Evolutionary conservation across 148 eudicot species (phyloP), one percentile per base, ranked within the genome.

Genomic region (Bassia scoparia): DNA sequence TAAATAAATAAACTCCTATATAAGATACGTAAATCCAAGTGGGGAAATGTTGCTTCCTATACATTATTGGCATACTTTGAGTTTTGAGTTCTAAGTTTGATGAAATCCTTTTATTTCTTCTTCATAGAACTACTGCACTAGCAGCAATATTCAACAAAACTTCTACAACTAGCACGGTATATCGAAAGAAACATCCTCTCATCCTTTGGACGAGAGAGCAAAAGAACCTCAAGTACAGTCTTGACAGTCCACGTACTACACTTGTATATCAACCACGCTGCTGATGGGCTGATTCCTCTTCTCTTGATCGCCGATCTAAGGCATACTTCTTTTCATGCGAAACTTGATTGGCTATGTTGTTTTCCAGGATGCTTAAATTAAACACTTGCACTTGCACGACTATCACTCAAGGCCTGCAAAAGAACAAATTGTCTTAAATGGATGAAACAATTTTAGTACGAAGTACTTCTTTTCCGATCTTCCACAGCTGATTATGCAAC

Each of bases 301-400:
- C 55, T 48, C 68, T 46, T 41, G 8, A 67, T 38, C 53, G 1
- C 30, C 55, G 62, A 52, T 68, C 52, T 69, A n/a, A 69, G 11
- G 18, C 34, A 2, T 20, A 29, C 12, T 20, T 5, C 0, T 8
- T n/a, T 23, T 58, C 23, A 41, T 26, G 14, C 26, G 53, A 31
- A 68, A 46, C 74, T 70, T 63, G 37, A 33, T 38, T 12, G n/a
- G 69, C 60, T 38, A 12, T 72, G 76, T 48, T 79, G 43, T 71
- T 53, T 53, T 18, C 29, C 34, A 73, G 77, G 10, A 35, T 73
- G 77, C 80, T 79, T 24, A 84, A 69, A 77, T 79, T 21, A 84
- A 75, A 68, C 97, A 92, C 77, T 56, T 86, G 92, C 97, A 92
- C 70, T 92, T 37, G 90, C 87, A 24, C 92, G 89, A 46, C 27